These are phyloP conservation scores for Bipolaris sorokiniana DNA, from an alignment of 2,329 filamentous ascomycete species.

Conservation along the genomic window DNA sequence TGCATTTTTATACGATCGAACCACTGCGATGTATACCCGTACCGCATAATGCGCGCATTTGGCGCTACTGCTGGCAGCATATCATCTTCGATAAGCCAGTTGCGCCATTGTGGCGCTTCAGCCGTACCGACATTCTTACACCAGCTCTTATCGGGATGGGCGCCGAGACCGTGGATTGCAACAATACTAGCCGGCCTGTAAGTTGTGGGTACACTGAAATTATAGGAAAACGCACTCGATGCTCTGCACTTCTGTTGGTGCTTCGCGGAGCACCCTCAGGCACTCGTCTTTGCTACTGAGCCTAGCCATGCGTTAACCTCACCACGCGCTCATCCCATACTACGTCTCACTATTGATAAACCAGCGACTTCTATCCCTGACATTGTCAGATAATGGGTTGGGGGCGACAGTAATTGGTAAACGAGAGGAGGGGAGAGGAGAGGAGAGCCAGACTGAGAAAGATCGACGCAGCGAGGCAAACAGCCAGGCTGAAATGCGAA, in stretches of 20 bases:
- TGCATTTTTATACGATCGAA: too few species aligned
- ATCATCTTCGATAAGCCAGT: too few species aligned
- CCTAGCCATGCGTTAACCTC: constrained; percentile 17
- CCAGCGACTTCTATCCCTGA: too few species aligned
- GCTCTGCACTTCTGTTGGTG: constrained; percentile 6
- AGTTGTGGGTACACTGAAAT: background rate
- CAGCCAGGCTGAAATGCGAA: background rate
- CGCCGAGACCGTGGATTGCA: constrained; percentile 36
- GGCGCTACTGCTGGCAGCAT: too few species aligned
- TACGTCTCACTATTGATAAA: too few species aligned
- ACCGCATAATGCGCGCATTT: constrained; percentile 30
- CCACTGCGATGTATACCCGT: constrained; percentile 30
- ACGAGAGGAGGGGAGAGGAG: background rate
- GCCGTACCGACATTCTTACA: constrained; percentile 33
- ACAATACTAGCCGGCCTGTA: constrained; percentile 28
- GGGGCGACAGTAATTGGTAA: too few species aligned
- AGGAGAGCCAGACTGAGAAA: background rate
- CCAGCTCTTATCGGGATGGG: constrained; percentile 39
- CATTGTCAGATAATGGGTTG: background rate
- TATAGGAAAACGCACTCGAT: constrained; percentile 23
- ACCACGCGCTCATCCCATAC: background rate
- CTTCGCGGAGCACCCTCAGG: constrained; percentile 29
- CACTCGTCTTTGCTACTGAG: constrained; percentile 27
- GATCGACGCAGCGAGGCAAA: background rate
- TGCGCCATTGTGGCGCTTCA: constrained; percentile 8